Base-by-base conservation (phyloP, 768 basidiomycete species). In the Mycena sanguinolenta region DNA sequence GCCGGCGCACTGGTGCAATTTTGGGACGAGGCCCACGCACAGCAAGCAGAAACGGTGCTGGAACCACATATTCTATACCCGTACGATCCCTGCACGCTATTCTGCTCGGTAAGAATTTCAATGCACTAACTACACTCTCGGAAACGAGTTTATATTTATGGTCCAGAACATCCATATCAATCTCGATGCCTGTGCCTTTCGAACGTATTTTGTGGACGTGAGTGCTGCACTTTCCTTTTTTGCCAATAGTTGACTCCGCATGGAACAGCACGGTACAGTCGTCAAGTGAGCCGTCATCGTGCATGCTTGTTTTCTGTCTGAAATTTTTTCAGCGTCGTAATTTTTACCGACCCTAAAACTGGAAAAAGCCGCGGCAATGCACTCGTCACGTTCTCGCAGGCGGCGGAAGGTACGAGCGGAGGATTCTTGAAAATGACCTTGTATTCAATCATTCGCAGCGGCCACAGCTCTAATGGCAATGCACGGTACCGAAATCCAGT, bases 71-170 rank as follows among this genome's bases (percentile, higher is more conserved):
- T 36, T 0, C 46, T 74, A 7, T n/a, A 64, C 2, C 21, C 58
- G 9, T 74, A 72, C 65, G 71, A 74, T n/a, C 68, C 73, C 1
- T 70, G 71, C 39, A 28, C 68, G 2, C 28, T 74, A 8, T 72
- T 67, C 30, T 72, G 67, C 54, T 58, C 71, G 32, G 73, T 74
- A 30, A 63, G 73, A 36, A 8, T 55, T 36, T 25, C 3, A 16
- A 28, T 19, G 14, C 16, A 38, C n/a, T 14, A 13, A 38, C n/a
- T 14, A 13, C 55, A 50, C 3, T 1, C 4, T 23, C 12, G 9
- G 30, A 42, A 55, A 21, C 19, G 1, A 30, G 23, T 25, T 4
- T 32, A 49, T 23, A 30, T 3, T 13, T 12, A n/a, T n/a, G 9
- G 10, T 27, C 6, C 21, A 73, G 72, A 73, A 73, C 55, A 32